Conservation (phyloP, 768 basidiomycete genomes). For the Tulasnella sp. region DNA sequence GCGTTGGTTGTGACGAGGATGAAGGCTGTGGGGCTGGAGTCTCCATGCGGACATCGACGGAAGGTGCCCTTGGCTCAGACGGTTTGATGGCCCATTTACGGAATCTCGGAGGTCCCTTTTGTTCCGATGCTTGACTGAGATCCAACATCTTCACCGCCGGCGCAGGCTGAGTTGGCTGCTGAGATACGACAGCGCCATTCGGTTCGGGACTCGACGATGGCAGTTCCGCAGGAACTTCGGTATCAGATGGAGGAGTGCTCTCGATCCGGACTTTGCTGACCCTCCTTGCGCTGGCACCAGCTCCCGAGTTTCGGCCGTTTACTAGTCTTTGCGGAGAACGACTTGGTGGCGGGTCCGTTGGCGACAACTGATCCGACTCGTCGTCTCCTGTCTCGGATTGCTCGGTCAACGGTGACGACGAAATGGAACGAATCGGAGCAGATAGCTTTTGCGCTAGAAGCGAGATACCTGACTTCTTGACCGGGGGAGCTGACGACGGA, state of each 20-base stretch:
- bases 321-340: neutral
- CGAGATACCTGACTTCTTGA: neutral
- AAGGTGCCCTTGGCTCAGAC: neutral
- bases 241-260: slow-evolving; percentile 29
- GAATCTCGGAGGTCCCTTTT: slow-evolving; percentile 21
- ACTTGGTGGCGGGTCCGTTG: neutral
- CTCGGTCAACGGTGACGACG: slow-evolving; percentile 30
- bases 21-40: slow-evolving; percentile 2
- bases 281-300: slow-evolving; percentile 5
- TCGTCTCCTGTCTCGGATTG: slow-evolving; percentile 30
- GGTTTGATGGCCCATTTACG: slow-evolving; percentile 24
- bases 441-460: neutral
- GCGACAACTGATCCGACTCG: slow-evolving; percentile 6
- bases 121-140: neutral
- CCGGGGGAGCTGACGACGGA: neutral
- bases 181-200: neutral
- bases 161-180: neutral
- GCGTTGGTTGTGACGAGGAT: neutral
- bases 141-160: neutral
- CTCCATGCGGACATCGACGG: neutral
- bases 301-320: slow-evolving; percentile 5
- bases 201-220: neutral
- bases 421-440: neutral
- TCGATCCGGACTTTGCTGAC: slow-evolving; percentile 27
- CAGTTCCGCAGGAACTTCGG: neutral